Conservation (phyloP, 371 early-diverging fungal species). For the Blakeslea trispora region DNA sequence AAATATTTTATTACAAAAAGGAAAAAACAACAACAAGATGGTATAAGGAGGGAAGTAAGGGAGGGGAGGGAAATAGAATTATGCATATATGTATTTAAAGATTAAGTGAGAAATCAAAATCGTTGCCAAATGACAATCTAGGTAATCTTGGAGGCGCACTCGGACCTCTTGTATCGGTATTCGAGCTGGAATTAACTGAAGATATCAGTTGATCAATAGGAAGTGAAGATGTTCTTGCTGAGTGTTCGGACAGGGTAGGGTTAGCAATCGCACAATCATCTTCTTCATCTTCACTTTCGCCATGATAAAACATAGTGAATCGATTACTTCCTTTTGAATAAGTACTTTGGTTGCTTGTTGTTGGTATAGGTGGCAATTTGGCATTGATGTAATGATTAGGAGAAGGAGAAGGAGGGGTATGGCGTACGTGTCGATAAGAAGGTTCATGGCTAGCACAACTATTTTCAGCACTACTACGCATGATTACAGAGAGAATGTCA, state of each 20-base stretch:
- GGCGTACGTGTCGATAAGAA: not conserved
- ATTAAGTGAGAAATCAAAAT: conserved; percentile 23
- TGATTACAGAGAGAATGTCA: conserved; percentile 15
- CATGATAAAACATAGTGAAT: conserved; percentile 25
- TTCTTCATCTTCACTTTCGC: conserved; percentile 31
- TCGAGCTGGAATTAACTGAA: not conserved
- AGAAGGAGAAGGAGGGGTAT: conserved; percentile 10
- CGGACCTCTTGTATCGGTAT: not conserved
- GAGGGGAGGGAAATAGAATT: too few species aligned
- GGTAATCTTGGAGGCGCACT: conserved; percentile 24
- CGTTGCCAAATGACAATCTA: conserved; percentile 30
- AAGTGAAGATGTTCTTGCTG: conserved; percentile 20
- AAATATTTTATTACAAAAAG: too few species aligned
- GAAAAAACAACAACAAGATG: not conserved
- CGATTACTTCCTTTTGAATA: conserved; percentile 15
- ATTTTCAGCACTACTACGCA: conserved; percentile 9
- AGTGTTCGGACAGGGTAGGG: conserved; percentile 4
- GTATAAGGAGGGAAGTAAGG: too few species aligned
- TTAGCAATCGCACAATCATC: not conserved
- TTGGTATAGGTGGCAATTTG: conserved; percentile 35
- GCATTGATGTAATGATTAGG: conserved; percentile 26
- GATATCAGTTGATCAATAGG: conserved; percentile 2
- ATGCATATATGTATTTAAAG: conserved; percentile 13
- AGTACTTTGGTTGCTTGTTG: not conserved
- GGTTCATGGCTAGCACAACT: conserved; percentile 3